Conservation (phyloP, 495 filamentous ascomycete genomes). For the Hypoxylon cercidicola region DNA sequence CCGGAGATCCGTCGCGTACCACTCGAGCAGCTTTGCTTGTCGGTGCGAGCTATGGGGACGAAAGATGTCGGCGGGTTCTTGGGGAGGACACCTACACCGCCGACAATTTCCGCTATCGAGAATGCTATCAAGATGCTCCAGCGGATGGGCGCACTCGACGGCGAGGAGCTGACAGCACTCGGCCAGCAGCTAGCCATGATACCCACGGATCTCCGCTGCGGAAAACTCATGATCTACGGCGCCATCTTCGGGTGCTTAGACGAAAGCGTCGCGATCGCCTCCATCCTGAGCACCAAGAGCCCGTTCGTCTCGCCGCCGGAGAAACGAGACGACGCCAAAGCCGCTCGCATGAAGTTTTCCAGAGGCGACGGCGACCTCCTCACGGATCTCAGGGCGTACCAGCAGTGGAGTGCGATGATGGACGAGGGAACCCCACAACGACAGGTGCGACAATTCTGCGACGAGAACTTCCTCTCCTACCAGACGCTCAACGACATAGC, state of each 20-base stretch:
- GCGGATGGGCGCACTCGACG: conserved; percentile 88
- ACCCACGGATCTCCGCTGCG: conserved; percentile 90
- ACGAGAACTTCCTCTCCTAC: conserved; percentile 85
- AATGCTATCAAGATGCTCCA: conserved; percentile 80
- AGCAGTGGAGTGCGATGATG: conserved; percentile 78
- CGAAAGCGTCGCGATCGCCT: conserved; percentile 86
- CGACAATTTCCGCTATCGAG: conserved; percentile 83
- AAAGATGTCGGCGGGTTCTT: conserved; percentile 82
- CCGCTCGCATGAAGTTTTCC: conserved; percentile 78
- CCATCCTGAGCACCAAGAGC: conserved; percentile 83
- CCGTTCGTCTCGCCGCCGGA: conserved; percentile 86
- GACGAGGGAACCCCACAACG: conserved; percentile 65
- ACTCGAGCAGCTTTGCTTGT: conserved; percentile 92
- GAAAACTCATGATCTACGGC: conserved; percentile 95
- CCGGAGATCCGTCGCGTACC: conserved; percentile 94
- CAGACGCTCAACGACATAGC: conserved; percentile 87
- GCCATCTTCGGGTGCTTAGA: conserved; percentile 93
- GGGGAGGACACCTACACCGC: conserved; percentile 86
- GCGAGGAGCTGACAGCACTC: conserved; percentile 85
- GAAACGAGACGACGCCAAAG: conserved; percentile 82
- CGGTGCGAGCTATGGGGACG: conserved; percentile 94
- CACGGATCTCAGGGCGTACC: conserved; percentile 83
- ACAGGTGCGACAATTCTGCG: conserved; percentile 80
- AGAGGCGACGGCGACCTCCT: conserved; percentile 85
- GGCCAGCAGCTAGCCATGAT: conserved; percentile 93